A percentile compares a stretch with the other conserved stretches of the same genome.
Evolutionary conservation across 208 protist species (phyloP).

Genomic region (Trypanosoma caninum): DNA sequence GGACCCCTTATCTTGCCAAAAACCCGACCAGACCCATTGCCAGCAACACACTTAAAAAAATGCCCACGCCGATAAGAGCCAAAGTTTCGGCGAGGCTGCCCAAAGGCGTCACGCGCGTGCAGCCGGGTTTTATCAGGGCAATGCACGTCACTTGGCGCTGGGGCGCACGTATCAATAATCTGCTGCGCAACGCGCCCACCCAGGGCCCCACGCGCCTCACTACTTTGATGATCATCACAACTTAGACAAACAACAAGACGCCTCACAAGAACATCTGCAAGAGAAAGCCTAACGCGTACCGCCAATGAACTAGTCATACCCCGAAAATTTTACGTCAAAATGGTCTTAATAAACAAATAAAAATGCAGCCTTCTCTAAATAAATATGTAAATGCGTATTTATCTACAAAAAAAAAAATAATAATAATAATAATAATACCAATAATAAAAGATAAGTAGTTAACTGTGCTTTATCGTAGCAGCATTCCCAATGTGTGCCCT

Average conservation of each 20-base stretch:
- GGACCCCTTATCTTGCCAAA: slow-evolving; percentile 31
- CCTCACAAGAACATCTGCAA: slow-evolving; percentile 17
- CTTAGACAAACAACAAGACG: slow-evolving; percentile 65
- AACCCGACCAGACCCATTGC: not conserved
- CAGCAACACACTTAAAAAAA: slow-evolving; percentile 2
- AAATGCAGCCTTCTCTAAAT: not conserved
- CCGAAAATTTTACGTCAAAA: not conserved
- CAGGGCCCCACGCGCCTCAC: slow-evolving; percentile 34
- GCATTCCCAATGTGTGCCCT: no score
- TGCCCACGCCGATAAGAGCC: slow-evolving; percentile 5
- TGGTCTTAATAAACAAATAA: not conserved
- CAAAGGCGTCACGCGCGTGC: slow-evolving; percentile 57
- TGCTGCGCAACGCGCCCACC: slow-evolving; percentile 32
- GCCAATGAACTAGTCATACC: slow-evolving; percentile 7
- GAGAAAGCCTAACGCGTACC: slow-evolving; percentile 12
- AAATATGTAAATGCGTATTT: no score
- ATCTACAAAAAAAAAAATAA: no score
- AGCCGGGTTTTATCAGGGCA: slow-evolving; percentile 46
- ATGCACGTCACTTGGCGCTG: slow-evolving; percentile 69
- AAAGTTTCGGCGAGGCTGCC: slow-evolving; percentile 38
- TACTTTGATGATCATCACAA: slow-evolving; percentile 5
- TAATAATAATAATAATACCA: no score
- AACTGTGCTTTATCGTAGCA: no score
- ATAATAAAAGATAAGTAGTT: no score
- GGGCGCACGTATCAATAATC: slow-evolving; percentile 58